phyloP scores from a whole-genome alignment of 2,329 filamentous ascomycete genomes.

The Pseudogymnoascus sp. region DNA sequence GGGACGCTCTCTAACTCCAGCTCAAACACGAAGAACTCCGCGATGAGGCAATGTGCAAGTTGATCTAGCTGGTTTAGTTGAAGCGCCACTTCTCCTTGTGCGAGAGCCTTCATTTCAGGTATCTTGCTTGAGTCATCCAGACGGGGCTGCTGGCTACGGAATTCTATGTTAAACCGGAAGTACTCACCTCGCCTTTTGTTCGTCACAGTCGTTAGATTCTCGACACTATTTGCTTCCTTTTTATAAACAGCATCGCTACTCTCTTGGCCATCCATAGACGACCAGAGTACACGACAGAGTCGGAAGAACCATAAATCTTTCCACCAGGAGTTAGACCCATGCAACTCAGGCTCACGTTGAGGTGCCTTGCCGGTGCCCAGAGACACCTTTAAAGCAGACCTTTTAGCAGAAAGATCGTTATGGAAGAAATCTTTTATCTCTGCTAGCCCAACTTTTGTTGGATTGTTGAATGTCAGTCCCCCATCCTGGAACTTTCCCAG shows the following conservation, averaged over 20 bases:
- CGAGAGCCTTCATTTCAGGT: constrained; percentile 16
- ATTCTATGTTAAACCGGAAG: constrained; percentile 21
- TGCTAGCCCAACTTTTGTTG: constrained; percentile 17
- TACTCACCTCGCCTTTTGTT: constrained; percentile 9
- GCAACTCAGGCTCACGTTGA: constrained; percentile 15
- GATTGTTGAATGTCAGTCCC: constrained; percentile 20
- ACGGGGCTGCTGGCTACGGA: constrained; percentile 13
- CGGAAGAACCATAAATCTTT: constrained; percentile 19
- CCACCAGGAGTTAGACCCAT: constrained; percentile 16
- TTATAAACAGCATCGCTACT: constrained; percentile 14
- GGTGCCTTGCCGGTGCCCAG: constrained; percentile 13
- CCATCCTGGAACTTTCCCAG: constrained; percentile 22
- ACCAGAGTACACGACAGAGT: constrained; percentile 17
- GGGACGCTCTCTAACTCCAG: constrained; percentile 16
- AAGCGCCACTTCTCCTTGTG: constrained; percentile 14
- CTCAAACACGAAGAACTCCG: constrained; percentile 22
- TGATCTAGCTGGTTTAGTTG: constrained; percentile 17
- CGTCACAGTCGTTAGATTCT: constrained; percentile 11
- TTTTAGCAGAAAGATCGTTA: constrained; percentile 13
- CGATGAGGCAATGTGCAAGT: constrained; percentile 19
- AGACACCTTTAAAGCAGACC: constrained; percentile 20
- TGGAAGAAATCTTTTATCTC: constrained; percentile 18
- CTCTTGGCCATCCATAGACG: constrained; percentile 18
- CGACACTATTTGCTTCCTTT: constrained; percentile 6
- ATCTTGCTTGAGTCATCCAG: constrained; percentile 15